These are phyloP conservation scores for Mortierella sp. DNA, from an alignment of 371 early-diverging fungal species.

Conservation along the genomic window DNA sequence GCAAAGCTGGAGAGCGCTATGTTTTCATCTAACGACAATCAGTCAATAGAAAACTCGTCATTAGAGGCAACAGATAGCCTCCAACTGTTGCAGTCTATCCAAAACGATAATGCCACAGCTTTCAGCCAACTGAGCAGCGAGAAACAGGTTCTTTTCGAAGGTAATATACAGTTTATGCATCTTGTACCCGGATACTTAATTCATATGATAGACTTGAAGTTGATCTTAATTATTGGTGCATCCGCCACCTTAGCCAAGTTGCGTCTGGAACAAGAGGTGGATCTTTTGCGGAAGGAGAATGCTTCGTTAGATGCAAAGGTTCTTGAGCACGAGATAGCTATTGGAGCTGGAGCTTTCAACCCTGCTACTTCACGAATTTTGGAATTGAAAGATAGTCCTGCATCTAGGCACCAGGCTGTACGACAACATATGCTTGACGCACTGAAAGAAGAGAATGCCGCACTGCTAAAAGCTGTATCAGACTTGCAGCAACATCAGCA, in stretches of 20 bases:
- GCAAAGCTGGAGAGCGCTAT: slow-evolving; percentile 48
- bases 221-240: not conserved
- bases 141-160: slow-evolving; percentile 33
- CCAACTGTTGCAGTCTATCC: slow-evolving; percentile 28
- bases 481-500: slow-evolving; percentile 41
- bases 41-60: not conserved
- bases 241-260: slow-evolving; percentile 27
- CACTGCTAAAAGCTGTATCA: slow-evolving; percentile 57
- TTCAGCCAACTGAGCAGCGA: slow-evolving; percentile 26
- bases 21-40: not conserved
- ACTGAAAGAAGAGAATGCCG: slow-evolving; percentile 71
- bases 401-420: slow-evolving; percentile 71
- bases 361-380: slow-evolving; percentile 71
- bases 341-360: slow-evolving; percentile 78
- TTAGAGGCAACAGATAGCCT: not conserved
- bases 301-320: slow-evolving; percentile 48
- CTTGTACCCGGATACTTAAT: not conserved
- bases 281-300: slow-evolving; percentile 55
- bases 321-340: slow-evolving; percentile 64
- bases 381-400: slow-evolving; percentile 81
- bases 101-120: not conserved
- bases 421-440: slow-evolving; percentile 73
- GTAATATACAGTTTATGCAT: slow-evolving; percentile 9
- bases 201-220: not conserved
- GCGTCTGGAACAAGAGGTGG: slow-evolving; percentile 40